Evolutionary conservation across 768 basidiomycete species (phyloP).

Genomic region (Podaxis sp.): DNA sequence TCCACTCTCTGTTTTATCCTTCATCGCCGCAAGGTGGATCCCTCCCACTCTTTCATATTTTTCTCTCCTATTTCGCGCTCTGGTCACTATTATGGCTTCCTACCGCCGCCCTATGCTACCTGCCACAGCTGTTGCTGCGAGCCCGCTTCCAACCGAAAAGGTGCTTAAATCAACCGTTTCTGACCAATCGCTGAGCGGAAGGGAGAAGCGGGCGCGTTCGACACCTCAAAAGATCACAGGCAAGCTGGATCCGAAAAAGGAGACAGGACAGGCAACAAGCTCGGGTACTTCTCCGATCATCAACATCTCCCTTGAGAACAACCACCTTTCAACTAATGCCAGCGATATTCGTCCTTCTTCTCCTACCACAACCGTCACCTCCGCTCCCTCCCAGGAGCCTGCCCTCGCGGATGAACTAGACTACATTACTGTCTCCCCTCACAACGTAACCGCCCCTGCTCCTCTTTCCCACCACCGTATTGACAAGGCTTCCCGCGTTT

Average conservation of each 20-base stretch:
- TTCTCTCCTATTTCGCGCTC: conserved; percentile 8
- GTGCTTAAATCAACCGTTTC: conserved; percentile 44
- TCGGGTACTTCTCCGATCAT: conserved; percentile 45
- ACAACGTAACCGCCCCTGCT: conserved; percentile 28
- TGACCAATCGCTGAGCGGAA: conserved; percentile 39
- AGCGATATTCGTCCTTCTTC: conserved; percentile 18
- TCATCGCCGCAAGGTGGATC: background rate
- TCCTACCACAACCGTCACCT: conserved; percentile 20
- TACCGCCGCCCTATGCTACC: conserved; percentile 27
- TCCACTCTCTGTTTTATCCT: conserved; percentile 14
- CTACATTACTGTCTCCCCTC: conserved; percentile 52
- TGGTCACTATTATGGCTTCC: conserved; percentile 18
- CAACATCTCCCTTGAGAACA: conserved; percentile 40
- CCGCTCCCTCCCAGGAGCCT: conserved; percentile 26
- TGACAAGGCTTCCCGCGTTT: conserved; percentile 75
- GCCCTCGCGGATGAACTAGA: conserved; percentile 70
- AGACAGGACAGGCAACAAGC: conserved; percentile 21
- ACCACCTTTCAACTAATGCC: conserved; percentile 11
- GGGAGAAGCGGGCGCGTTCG: conserved; percentile 24
- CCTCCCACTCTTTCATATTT: conserved; percentile 15
- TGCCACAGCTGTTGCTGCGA: conserved; percentile 32
- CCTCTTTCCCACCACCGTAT: conserved; percentile 36
- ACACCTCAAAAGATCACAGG: conserved; percentile 22
- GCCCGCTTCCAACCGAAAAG: conserved; percentile 34
- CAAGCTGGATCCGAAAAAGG: conserved; percentile 31